A percentile compares a stretch with the other conserved stretches of the same genome.
Conservation (phyloP, 495 filamentous ascomycete genomes). For the Aspergillus wentii region DNA sequence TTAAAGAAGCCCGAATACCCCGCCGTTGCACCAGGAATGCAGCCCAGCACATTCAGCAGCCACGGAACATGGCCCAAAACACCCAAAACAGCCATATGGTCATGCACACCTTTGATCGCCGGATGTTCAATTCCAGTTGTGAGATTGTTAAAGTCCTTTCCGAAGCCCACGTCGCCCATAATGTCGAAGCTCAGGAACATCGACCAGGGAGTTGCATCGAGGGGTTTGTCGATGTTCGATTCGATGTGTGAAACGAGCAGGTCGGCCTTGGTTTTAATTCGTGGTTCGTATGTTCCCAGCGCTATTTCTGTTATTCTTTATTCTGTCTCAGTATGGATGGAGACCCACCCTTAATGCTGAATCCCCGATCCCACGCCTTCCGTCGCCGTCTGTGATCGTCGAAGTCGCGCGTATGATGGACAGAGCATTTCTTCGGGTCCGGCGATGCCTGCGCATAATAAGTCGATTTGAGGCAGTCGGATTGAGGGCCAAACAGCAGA, state of each 20-base stretch:
- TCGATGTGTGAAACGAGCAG: constrained; percentile 3
- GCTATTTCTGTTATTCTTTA: constrained; percentile 49
- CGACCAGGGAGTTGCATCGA: constrained; percentile 7
- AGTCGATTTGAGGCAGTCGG: constrained; percentile 22
- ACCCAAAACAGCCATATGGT: constrained; percentile 25
- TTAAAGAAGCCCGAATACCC: constrained; percentile 1
- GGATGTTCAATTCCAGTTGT: constrained; percentile 40
- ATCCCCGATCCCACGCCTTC: constrained; percentile 32
- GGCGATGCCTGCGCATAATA: constrained; percentile 26
- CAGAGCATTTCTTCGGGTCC: constrained; percentile 8
- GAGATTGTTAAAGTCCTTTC: constrained; percentile 12
- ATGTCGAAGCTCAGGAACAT: constrained; percentile 14
- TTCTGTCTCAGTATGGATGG: constrained; percentile 58
- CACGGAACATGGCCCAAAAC: constrained; percentile 14
- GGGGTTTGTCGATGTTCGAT: neutral
- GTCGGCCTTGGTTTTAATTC: constrained; percentile 1
- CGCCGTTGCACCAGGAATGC: constrained; percentile 8
- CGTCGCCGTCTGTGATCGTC: constrained; percentile 24
- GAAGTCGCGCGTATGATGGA: constrained; percentile 21
- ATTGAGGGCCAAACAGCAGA: constrained; percentile 14
- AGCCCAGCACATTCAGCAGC: constrained; percentile 6
- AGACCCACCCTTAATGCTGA: constrained; percentile 26
- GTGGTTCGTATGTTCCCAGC: constrained; percentile 4
- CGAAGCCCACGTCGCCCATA: constrained; percentile 12
- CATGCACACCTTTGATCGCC: constrained; percentile 36